Conservation (phyloP, 768 basidiomycete genomes). For the Melanogaster broomeanus region DNA sequence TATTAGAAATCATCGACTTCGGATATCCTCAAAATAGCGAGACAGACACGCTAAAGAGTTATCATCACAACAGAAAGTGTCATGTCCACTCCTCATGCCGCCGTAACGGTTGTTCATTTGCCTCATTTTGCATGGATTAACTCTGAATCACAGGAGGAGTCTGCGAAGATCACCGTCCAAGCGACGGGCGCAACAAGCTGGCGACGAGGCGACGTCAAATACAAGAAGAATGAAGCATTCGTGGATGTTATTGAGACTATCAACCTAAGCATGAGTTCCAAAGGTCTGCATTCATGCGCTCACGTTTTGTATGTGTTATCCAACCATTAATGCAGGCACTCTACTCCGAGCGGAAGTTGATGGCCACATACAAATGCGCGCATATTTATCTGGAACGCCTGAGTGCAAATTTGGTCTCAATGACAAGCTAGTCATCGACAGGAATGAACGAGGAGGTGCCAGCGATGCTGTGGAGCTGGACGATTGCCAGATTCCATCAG, state of each 20-base stretch:
- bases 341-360: constrained; percentile 96
- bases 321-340: constrained; percentile 54
- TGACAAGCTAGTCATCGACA: constrained; percentile 97
- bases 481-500: constrained; percentile 98
- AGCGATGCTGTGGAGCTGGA: constrained; percentile 90
- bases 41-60: constrained; percentile 94
- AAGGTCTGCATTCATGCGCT: constrained; percentile 48
- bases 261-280: constrained; percentile 96
- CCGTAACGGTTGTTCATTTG: constrained; percentile 49
- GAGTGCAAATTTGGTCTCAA: constrained; percentile 99
- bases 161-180: constrained; percentile 95
- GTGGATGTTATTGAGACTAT: constrained; percentile 99
- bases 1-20: constrained; percentile 94
- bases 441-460: constrained; percentile 55
- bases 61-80: constrained; percentile 98
- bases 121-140: background rate
- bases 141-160: constrained; percentile 72
- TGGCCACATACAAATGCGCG: constrained; percentile 97
- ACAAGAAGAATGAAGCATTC: constrained; percentile 99
- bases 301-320: background rate
- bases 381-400: constrained; percentile 94
- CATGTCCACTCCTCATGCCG: constrained; percentile 80
- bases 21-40: constrained; percentile 99
- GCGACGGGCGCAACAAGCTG: constrained; percentile 97
- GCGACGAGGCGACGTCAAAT: constrained; percentile 94